Base-by-base conservation (phyloP, 805 yeast genomes). In the Metschnikowia dekortorum region DNA sequence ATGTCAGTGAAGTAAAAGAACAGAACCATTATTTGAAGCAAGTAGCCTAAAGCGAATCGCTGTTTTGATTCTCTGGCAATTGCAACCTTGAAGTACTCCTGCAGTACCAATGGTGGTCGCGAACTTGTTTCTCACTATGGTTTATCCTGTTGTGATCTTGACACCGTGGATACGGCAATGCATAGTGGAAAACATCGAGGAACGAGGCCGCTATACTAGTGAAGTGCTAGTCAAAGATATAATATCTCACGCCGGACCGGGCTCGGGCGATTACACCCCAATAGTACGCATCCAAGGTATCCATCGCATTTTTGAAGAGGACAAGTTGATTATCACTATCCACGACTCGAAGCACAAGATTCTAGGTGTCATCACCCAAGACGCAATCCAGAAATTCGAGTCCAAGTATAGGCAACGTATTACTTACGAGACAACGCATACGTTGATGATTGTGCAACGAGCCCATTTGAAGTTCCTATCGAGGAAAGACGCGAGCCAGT, bases 311-410 rank as follows among this genome's bases (percentile, higher is more conserved):
- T 62, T 69, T 0, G 41, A 52, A 4, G 44, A 51, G 22, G 63
- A 65, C 26, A 67, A 60, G 16, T 44, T 71, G 7, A 58, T 69
- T 4, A 68, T 64, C 3, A 55, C 68, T 4, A 49, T 71, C n/a
- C 60, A 68, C 8, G 78, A 73, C 49, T 54, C 63, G 5, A 54
- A 60, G 3, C 67, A 68, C 51, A 62, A 61, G 53, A 60, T 71
- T 9, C 53, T 66, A 9, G 74, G 64, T 1, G 49, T 56, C 3
- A 64, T 73, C 51, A 65, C 68, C 2, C 62, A 57, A 39, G 54
- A 58, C 9, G 60, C 70, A 1, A 59, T 70, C 2, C 52, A 60
- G 8, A 41, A 52, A 26, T 69, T 67, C 52, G 79, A 75, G 52
- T 53, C 55, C 32, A 49, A 48, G 16, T 58, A 70, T 48, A 55